These are phyloP conservation scores for Moricandia arvensis DNA, from an alignment of 345 rosid species.

Conservation along the genomic window DNA sequence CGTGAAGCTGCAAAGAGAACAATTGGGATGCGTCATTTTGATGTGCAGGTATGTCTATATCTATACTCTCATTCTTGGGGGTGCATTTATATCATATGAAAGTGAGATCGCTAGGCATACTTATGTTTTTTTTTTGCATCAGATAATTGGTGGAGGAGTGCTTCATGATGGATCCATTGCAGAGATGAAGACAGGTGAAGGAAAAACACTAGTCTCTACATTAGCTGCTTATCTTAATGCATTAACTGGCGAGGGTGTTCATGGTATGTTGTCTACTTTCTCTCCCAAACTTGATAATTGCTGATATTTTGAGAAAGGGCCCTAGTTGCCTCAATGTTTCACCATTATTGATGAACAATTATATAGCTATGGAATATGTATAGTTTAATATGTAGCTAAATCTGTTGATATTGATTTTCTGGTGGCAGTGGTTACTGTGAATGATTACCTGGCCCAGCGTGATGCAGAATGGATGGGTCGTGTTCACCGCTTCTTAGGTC, in stretches of 20 bases:
- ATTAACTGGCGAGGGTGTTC: conserved; percentile 87
- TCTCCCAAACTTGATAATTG: background rate
- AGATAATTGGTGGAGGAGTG: conserved; percentile 97
- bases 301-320: background rate
- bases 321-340: conserved; percentile 1
- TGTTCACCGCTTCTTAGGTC: conserved; percentile 87
- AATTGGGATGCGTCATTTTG: conserved; percentile 99
- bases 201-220: conserved; percentile 95
- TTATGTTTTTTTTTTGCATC: conserved; percentile 30
- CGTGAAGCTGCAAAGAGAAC: conserved; percentile 97
- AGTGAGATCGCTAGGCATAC: too few species aligned
- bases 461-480: conserved; percentile 99
- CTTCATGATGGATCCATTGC: conserved; percentile 98
- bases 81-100: background rate
- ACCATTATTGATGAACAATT: background rate
- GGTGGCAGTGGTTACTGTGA: conserved; percentile 88
- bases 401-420: conserved; percentile 26
- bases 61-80: background rate
- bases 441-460: conserved; percentile 94
- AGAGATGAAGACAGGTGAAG: conserved; percentile 98
- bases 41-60: conserved; percentile 70
- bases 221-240: conserved; percentile 96
- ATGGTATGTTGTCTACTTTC: conserved; percentile 57
- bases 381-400: background rate
- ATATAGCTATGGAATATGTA: background rate